These are phyloP conservation scores for Mesembryanthemum crystallinum DNA, from an alignment of 148 eudicot species.

Conservation along the genomic window DNA sequence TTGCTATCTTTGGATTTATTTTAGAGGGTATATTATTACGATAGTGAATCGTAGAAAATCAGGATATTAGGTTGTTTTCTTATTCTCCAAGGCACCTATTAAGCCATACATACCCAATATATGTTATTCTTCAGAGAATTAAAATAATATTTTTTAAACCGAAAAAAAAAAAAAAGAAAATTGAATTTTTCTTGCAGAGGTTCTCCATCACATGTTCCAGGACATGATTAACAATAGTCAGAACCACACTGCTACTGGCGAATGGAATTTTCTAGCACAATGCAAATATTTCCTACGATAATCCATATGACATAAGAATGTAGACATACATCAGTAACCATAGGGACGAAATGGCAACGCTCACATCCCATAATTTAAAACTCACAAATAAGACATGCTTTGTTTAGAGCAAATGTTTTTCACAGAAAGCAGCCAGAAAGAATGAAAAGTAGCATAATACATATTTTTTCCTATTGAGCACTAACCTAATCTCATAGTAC, in stretches of 20 bases:
- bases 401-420: neutral
- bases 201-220: too few species aligned
- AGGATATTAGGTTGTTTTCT: too few species aligned
- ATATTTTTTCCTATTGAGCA: neutral
- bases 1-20: too few species aligned
- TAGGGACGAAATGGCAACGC: neutral
- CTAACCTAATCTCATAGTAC: conserved; percentile 73
- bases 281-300: neutral
- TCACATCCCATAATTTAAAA: neutral
- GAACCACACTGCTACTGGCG: neutral
- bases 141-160: too few species aligned
- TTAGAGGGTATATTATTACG: too few species aligned
- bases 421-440: neutral
- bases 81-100: too few species aligned
- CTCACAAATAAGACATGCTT: neutral
- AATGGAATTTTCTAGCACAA: neutral
- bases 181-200: too few species aligned
- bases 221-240: neutral
- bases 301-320: neutral
- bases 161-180: too few species aligned
- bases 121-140: too few species aligned
- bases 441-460: too few species aligned
- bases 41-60: too few species aligned
- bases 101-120: too few species aligned
- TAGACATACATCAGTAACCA: neutral